Percentiles rank a stretch among this genome's conserved stretches.
Conservation (phyloP, 148 eudicot species). For the Arctostaphylos glauca region DNA sequence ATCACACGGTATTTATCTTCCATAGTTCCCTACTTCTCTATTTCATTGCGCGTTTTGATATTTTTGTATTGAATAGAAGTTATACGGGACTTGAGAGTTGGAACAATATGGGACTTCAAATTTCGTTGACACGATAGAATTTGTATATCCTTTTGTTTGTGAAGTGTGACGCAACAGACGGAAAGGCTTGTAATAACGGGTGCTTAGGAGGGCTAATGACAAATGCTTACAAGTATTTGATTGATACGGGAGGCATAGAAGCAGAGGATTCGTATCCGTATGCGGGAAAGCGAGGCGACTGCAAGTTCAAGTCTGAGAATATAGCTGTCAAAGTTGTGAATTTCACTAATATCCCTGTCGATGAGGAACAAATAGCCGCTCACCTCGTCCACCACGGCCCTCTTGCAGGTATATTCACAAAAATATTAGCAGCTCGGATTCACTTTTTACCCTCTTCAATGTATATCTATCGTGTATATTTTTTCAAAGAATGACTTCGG, state of each 20-base stretch:
- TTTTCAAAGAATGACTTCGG: no score
- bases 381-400: constrained; percentile 74
- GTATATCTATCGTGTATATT: no score
- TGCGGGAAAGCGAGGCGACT: constrained; percentile 63
- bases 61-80: neutral
- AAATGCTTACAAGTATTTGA: constrained; percentile 72
- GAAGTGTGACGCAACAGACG: constrained; percentile 62
- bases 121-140: neutral
- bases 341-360: constrained; percentile 61
- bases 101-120: neutral
- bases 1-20: constrained; percentile 47
- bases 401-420: constrained; percentile 56
- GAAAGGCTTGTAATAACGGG: constrained; percentile 59
- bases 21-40: neutral
- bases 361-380: constrained; percentile 86
- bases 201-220: constrained; percentile 92
- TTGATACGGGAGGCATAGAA: constrained; percentile 75
- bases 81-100: neutral
- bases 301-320: constrained; percentile 53
- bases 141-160: neutral
- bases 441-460: neutral
- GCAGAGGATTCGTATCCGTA: constrained; percentile 72
- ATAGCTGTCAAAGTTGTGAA: constrained; percentile 55
- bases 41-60: neutral
- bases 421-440: neutral